Percentiles rank a stretch among this genome's conserved stretches.
Conservation (phyloP, 75 land plant genomes). For the Cupressus sempervirens region DNA sequence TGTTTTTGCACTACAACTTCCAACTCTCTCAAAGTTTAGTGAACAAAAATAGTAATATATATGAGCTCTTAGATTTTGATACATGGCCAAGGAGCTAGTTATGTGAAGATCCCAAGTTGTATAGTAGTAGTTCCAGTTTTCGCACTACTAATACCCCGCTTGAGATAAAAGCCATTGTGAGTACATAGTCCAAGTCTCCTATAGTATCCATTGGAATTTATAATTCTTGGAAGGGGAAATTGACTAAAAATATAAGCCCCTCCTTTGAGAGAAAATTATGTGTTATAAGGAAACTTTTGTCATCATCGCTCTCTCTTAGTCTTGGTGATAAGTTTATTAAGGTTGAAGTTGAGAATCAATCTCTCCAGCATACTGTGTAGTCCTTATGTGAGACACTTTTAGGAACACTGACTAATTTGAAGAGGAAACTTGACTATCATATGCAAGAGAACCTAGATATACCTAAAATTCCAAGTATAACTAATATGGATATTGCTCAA, state of each 20-base stretch:
- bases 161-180: no score
- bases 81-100: background rate
- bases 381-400: no score
- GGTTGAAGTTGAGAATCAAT: no score
- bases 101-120: background rate
- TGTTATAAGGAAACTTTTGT: no score
- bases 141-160: background rate
- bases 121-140: background rate
- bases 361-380: no score
- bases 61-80: background rate
- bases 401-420: no score
- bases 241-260: background rate
- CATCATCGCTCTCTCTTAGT: no score
- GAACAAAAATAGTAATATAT: background rate
- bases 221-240: background rate
- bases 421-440: no score
- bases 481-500: no score
- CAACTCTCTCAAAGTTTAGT: background rate
- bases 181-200: background rate
- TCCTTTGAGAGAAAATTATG: background rate
- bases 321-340: no score
- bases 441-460: no score
- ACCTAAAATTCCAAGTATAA: no score
- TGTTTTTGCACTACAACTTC: slow-evolving; percentile 14
- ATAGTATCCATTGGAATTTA: background rate